Conservation (phyloP, 768 basidiomycete species). For the Pleurotus djamor region DNA sequence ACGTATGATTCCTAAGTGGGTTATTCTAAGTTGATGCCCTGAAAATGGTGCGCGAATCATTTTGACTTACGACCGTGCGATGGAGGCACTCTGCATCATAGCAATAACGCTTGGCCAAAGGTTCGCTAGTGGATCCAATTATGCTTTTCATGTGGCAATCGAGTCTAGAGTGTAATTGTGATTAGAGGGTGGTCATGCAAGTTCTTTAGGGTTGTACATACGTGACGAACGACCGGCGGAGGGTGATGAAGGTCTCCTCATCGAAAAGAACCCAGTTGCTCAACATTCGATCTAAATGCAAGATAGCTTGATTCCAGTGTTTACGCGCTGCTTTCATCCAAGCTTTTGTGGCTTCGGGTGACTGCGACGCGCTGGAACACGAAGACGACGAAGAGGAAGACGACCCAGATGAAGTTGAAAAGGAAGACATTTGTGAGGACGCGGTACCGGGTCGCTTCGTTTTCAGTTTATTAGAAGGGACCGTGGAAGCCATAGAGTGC, state of each 20-base stretch:
- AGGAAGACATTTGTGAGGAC: not conserved
- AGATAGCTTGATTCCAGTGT: slow-evolving; percentile 6
- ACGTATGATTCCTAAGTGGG: not conserved
- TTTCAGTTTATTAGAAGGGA: not conserved
- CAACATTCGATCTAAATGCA: slow-evolving; percentile 1
- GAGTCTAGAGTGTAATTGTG: not conserved
- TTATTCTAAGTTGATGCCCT: not conserved
- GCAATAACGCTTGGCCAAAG: slow-evolving; percentile 4
- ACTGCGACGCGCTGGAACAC: not conserved
- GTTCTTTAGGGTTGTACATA: not conserved
- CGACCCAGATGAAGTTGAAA: not conserved
- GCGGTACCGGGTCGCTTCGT: not conserved
- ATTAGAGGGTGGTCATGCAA: too few species aligned
- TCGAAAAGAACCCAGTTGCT: slow-evolving; percentile 5
- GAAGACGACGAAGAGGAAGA: not conserved
- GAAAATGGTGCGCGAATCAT: not conserved
- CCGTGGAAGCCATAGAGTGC: not conserved
- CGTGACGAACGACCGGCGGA: slow-evolving; percentile 4
- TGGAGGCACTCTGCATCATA: slow-evolving; percentile 1
- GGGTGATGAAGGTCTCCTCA: not conserved
- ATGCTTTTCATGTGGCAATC: slow-evolving; percentile 6
- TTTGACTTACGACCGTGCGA: not conserved
- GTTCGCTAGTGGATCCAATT: slow-evolving; percentile 5
- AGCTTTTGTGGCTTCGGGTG: not conserved
- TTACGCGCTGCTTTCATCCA: slow-evolving; percentile 7